Evolutionary conservation across 257 asterid genomes (phyloP), one percentile per base, ranked within the genome.

Genomic region (Przewalskia tangutica): DNA sequence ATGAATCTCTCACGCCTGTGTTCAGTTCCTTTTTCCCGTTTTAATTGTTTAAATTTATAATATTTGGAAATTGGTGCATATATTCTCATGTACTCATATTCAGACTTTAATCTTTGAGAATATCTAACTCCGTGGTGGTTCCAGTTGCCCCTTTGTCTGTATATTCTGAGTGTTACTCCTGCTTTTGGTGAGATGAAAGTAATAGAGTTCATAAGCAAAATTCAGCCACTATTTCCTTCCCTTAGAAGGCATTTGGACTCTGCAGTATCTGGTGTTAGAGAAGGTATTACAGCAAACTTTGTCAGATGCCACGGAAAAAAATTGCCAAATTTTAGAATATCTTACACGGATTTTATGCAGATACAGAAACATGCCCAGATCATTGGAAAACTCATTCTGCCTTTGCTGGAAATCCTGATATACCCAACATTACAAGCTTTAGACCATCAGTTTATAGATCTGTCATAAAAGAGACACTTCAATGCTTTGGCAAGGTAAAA

Each of bases 401-500:
- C 78, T 85, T 87, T 79, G 91, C 92, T 40, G 91, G 91, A 71
- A 92, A 89, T 77, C 97, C 97, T 50, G 92, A 88, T 77, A 84
- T 90, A 42, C 80, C 76, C 58, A 82, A 85, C 82, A 83, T 84
- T 85, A 36, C 75, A 70, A 82, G 89, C 82, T 85, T 85, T 48
- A 88, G 90, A 85, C 86, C 90, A 63, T 89, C 89, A 59, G 84
- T 84, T 83, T 85, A 89, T 42, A 77, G 84, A 77, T 88, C 91
- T 77, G 92, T 90, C 66, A 84, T 88, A 67, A 89, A 86, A 83
- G 97, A 89, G 94, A 89, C 91, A 70, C 92, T 94, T 83, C 88
- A 83, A 82, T 92, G 96, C 93, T 89, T 94, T 87, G 90, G 94
- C 91, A 94, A 92, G 97, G 98, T 94, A 88, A 86, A 84, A 16